Conservation (phyloP, 1,284 basidiomycete genomes). For the Tilletia caries region DNA sequence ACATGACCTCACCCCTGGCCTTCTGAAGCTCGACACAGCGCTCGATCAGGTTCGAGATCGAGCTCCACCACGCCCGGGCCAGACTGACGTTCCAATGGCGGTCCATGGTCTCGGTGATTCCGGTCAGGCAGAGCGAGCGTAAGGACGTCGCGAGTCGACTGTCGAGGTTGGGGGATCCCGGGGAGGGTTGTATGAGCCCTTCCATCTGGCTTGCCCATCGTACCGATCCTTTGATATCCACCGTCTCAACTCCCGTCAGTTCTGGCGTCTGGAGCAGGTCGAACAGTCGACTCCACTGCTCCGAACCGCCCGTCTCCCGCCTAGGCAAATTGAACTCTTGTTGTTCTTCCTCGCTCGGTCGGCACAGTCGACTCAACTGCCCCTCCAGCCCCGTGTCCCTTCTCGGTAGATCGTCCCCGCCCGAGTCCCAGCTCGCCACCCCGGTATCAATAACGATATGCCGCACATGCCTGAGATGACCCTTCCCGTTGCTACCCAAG, state of each 20-base stretch:
- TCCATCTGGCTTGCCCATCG: constrained; percentile 7
- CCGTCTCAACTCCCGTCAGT: not conserved
- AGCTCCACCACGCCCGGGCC: not conserved
- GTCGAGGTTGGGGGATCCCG: not conserved
- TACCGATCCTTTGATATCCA: not conserved
- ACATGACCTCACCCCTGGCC: not conserved
- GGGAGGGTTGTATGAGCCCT: not conserved
- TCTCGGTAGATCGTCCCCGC: not conserved
- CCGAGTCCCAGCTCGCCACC: not conserved
- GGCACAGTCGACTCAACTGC: constrained; percentile 1
- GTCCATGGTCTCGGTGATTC: not conserved
- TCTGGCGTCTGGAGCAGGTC: not conserved
- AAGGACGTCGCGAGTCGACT: not conserved
- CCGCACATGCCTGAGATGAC: not conserved
- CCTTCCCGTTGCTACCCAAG: not conserved
- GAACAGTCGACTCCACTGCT: constrained; percentile 3
- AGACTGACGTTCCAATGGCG: not conserved
- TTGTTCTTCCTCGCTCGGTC: too few species aligned
- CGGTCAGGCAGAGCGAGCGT: constrained; percentile 6
- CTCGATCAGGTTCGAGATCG: not conserved
- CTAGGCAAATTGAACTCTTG: too few species aligned
- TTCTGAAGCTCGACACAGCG: not conserved
- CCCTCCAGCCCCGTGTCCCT: not conserved
- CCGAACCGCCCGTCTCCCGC: too few species aligned
- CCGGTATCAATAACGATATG: not conserved